Percentiles rank a stretch among this genome's conserved stretches.
phyloP scores from a whole-genome alignment of 352 stramenopile genomes.

The Phytophthora hibernalis region DNA sequence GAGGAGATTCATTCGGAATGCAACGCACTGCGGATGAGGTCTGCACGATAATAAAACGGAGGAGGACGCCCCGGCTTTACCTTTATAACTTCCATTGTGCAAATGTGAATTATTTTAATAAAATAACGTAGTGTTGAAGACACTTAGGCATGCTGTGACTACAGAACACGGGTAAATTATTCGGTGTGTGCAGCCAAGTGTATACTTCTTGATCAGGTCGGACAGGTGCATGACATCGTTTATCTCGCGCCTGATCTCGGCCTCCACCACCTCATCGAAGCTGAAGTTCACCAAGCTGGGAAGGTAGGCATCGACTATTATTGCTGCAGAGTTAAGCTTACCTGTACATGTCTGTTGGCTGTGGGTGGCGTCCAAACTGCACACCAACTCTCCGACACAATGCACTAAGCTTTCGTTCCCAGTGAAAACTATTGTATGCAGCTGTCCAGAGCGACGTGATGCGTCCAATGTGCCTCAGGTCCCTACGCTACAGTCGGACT shows the following conservation, averaged over 20 bases:
- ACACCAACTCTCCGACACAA: background rate
- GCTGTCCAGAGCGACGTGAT: background rate
- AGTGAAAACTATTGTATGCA: too few species aligned
- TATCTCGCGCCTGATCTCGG: background rate
- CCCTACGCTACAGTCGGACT: background rate
- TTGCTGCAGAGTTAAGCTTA: too few species aligned
- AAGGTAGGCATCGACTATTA: too few species aligned
- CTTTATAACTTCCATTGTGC: too few species aligned
- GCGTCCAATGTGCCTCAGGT: constrained; percentile 16
- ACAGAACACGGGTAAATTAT: background rate
- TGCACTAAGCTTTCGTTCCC: background rate
- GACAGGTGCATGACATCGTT: background rate
- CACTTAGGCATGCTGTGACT: background rate
- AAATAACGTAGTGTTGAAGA: background rate
- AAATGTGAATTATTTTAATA: too few species aligned
- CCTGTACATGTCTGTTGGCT: too few species aligned
- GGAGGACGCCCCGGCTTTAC: background rate
- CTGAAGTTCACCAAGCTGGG: too few species aligned
- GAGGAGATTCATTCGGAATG: too few species aligned
- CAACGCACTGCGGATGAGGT: background rate
- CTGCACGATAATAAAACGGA: background rate
- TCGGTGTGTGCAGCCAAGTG: background rate
- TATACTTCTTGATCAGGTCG: background rate
- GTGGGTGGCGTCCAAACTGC: too few species aligned
- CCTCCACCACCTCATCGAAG: background rate